Evolutionary conservation across 2,329 filamentous ascomycete genomes (phyloP).

Genomic region (Penicillium frequentans): DNA sequence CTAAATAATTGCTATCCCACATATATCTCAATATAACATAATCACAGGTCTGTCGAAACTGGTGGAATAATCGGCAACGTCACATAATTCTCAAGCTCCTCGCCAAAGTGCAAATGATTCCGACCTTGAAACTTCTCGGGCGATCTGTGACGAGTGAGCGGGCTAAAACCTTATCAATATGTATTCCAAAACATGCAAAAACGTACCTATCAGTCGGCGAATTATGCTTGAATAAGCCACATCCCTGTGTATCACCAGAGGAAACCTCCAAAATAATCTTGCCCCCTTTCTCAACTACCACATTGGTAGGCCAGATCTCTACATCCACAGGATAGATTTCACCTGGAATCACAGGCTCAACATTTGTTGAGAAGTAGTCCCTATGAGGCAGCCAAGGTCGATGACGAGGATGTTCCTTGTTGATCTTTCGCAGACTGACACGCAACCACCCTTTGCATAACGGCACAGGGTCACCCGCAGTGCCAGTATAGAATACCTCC

Average conservation of each 20-base stretch:
- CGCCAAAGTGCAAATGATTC: constrained; percentile 5
- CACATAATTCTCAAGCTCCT: neutral
- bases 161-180: too few relatives aligned
- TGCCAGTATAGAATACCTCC: constrained; percentile 58
- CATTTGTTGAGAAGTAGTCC: constrained; percentile 43
- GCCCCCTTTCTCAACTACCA: constrained; percentile 23
- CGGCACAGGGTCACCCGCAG: constrained; percentile 43
- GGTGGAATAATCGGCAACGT: neutral
- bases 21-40: too few relatives aligned
- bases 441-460: too few relatives aligned
- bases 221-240: neutral
- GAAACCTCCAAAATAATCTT: constrained; percentile 11
- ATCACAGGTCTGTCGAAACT: too few relatives aligned
- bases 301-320: constrained; percentile 34
- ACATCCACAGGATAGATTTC: constrained; percentile 52
- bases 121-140: neutral
- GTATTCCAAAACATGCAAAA: too few relatives aligned
- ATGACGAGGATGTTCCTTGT: constrained; percentile 38
- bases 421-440: too few relatives aligned
- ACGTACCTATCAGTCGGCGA: constrained; percentile 2
- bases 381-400: constrained; percentile 47
- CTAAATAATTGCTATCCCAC: too few relatives aligned
- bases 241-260: neutral
- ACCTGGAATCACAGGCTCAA: constrained; percentile 44
- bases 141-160: neutral